Evolutionary conservation across 495 filamentous ascomycete species (phyloP).

Genomic region (Paragyromitra xinjiangensis): DNA sequence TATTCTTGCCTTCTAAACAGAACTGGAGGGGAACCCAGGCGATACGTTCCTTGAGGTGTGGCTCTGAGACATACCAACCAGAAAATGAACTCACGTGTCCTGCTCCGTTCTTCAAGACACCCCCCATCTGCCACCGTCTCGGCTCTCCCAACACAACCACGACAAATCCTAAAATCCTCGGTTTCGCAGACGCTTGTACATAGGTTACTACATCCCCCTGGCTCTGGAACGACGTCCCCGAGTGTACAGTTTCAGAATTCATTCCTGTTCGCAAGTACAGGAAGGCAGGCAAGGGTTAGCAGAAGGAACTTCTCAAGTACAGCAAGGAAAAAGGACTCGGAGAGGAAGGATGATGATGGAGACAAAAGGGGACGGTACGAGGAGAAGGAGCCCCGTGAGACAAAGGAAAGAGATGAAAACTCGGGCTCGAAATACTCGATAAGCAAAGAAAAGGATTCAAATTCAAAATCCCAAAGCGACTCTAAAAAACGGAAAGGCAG

Average conservation of each 20-base stretch:
- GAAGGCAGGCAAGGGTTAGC: slow-evolving; percentile 4
- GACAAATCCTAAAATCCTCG: slow-evolving; percentile 34
- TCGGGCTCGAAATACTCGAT: neutral
- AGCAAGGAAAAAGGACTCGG: neutral
- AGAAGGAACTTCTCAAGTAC: slow-evolving; percentile 41
- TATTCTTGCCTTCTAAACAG: slow-evolving; percentile 18
- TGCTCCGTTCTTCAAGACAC: slow-evolving; percentile 49
- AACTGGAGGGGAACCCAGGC: slow-evolving; percentile 11
- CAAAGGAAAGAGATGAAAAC: slow-evolving; percentile 14
- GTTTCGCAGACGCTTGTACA: slow-evolving; percentile 43
- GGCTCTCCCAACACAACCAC: slow-evolving; percentile 22
- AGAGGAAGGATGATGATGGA: slow-evolving; percentile 38
- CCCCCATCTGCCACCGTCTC: slow-evolving; percentile 27
- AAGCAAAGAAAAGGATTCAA: slow-evolving; percentile 19
- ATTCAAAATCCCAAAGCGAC: slow-evolving; percentile 65
- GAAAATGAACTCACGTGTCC: slow-evolving; percentile 47
- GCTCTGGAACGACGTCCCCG: slow-evolving; percentile 5
- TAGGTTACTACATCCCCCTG: slow-evolving; percentile 35
- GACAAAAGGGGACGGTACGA: slow-evolving; percentile 59
- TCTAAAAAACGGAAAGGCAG: slow-evolving; percentile 67
- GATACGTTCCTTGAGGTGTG: slow-evolving; percentile 1
- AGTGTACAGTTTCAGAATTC: slow-evolving; percentile 51
- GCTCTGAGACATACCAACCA: slow-evolving; percentile 19
- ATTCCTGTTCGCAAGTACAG: slow-evolving; percentile 42
- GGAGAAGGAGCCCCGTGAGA: slow-evolving; percentile 56